Conservation (phyloP, 2,329 filamentous ascomycete species). For the Cercospora citrullina region DNA sequence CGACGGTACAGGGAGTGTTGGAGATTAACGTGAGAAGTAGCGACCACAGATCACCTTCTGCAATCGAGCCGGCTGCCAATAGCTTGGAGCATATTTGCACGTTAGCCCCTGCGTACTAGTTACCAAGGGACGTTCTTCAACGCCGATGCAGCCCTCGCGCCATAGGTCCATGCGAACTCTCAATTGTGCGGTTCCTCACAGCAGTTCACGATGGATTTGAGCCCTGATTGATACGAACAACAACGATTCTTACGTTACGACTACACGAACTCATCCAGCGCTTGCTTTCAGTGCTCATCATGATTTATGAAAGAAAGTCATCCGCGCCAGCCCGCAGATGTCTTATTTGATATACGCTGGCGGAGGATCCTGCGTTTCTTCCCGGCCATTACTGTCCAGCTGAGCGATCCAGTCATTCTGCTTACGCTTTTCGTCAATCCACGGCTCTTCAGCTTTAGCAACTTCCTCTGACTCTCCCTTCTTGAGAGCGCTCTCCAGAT, state of each 20-base stretch:
- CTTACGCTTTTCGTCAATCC: constrained; percentile 13
- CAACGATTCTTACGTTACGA: background rate
- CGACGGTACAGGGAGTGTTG: background rate
- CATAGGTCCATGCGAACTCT: background rate
- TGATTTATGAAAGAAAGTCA: background rate
- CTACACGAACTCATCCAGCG: background rate
- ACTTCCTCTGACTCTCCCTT: background rate
- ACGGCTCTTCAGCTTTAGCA: background rate
- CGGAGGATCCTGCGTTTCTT: background rate
- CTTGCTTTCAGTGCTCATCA: background rate
- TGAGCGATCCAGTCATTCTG: constrained; percentile 7
- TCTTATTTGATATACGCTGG: background rate
- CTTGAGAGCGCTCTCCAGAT: background rate
- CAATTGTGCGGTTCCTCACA: background rate
- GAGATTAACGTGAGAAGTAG: background rate
- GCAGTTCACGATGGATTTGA: background rate
- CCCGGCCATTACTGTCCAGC: background rate
- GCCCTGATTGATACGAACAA: background rate
- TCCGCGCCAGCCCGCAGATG: background rate
- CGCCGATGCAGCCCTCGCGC: background rate
- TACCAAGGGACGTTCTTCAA: background rate
- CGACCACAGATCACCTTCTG: background rate
- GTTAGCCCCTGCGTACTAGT: background rate
- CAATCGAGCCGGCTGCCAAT: background rate
- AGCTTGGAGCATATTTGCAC: background rate